A percentile compares a stretch with the other conserved stretches of the same genome.
Conservation (phyloP, 345 rosid species). For the Salix purpurea region DNA sequence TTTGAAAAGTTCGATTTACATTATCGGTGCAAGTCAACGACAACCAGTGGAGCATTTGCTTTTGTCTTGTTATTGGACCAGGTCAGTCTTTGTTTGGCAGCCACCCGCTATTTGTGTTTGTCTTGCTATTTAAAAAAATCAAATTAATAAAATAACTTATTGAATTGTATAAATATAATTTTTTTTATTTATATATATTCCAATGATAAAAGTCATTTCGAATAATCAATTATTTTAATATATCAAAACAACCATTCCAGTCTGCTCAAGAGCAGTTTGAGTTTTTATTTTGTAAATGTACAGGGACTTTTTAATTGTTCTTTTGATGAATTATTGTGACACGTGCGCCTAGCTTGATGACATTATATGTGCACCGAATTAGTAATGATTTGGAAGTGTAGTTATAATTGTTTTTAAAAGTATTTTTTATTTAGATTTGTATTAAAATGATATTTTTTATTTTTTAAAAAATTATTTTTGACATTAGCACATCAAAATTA, state of each 20-base stretch:
- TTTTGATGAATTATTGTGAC: not conserved
- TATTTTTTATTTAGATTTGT: no score
- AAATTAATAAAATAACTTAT: no score
- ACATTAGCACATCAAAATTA: no score
- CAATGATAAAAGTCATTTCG: no score
- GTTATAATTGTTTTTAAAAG: rapidly evolving
- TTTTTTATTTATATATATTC: no score
- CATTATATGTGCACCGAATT: not conserved
- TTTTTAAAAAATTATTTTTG: no score
- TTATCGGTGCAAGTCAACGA: not conserved
- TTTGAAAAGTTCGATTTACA: not conserved
- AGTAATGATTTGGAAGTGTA: no score
- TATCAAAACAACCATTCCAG: not conserved
- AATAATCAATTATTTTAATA: no score
- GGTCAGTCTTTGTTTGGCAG: conserved; percentile 5
- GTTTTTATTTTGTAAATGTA: no score
- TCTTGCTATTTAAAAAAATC: no score
- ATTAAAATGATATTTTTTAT: no score
- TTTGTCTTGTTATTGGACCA: not conserved
- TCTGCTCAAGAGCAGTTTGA: not conserved
- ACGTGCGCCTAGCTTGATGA: not conserved
- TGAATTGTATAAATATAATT: no score
- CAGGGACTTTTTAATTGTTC: not conserved
- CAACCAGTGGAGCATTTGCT: not conserved
- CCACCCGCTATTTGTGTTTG: not conserved